Evolutionary conservation across 2,329 filamentous ascomycete genomes (phyloP), one percentile per base, ranked within the genome.

Genomic region (Eutypa lata): DNA sequence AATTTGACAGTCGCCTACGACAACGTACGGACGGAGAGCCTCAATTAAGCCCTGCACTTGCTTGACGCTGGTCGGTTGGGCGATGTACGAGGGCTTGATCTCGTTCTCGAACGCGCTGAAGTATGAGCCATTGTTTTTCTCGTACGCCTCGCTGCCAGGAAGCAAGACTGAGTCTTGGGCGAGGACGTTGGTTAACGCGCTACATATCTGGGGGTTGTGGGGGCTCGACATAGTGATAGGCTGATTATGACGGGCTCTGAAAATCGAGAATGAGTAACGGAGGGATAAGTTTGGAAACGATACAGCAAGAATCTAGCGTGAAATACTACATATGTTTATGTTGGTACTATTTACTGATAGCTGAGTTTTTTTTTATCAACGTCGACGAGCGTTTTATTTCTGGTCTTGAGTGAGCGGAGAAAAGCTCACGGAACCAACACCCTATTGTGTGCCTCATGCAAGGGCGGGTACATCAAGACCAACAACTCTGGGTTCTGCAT

Each of bases 91-190:
- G 11, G 59, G 60, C 18, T 53, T 53, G 10, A 59, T 21, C 50
- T 60, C 58, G 26, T 53, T 58, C 38, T 61, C 57, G 33, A 60
- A 61, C 7, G 59, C 60, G 38, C 57, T 61, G 42, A 61, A 60
- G 51, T 63, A 63, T 13, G 57, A 61, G 2, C 53, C 42, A 7
- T 61, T 61, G n/a, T 46, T 43, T 16, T 51, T 18, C 19, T 61
- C 44, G 14, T 58, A 61, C 38, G 58, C 54, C 26, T 57, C 42
- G 46, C 49, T 61, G 2, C 56, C 59, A n/a, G 66, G 65, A 19
- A 50, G 46, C 31, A 56, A 18, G 26, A 55, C 31, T 52, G 52
- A 40, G 28, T 43, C 48, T 45, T 21, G 5, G 5, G 26, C n/a
- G 48, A 50, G 26, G 7, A 45, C 21, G 2, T 19, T 40, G 19